Percentiles rank a stretch among this genome's conserved stretches.
Conservation (phyloP, 805 yeast species). For the Teunomyces barrocoloradensis region DNA sequence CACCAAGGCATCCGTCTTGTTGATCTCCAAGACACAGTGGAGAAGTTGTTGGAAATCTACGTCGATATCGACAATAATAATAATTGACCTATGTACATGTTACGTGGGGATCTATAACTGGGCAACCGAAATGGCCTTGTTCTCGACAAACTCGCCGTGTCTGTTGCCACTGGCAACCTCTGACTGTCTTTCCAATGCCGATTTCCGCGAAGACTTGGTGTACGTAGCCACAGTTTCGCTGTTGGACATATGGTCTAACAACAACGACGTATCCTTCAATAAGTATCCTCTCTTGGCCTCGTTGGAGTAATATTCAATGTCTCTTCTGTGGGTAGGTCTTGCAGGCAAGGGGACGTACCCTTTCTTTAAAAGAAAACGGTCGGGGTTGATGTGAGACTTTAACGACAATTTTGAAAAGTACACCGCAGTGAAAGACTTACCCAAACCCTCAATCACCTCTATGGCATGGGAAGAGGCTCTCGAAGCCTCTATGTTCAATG, state of each 20-base stretch:
- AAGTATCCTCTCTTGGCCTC: slow-evolving; percentile 76
- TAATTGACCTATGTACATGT: slow-evolving; percentile 6
- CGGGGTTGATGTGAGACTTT: slow-evolving; percentile 75
- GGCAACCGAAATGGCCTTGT: slow-evolving; percentile 8
- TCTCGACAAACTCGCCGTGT: slow-evolving; percentile 11
- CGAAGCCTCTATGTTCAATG: slow-evolving; percentile 77
- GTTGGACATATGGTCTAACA: slow-evolving; percentile 33
- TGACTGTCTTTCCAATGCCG: slow-evolving; percentile 36
- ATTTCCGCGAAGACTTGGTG: slow-evolving; percentile 27
- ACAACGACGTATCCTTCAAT: slow-evolving; percentile 35
- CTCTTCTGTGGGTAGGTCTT: slow-evolving; percentile 80
- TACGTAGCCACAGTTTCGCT: slow-evolving; percentile 15
- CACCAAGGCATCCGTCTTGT: slow-evolving; percentile 16
- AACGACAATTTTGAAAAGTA: slow-evolving; percentile 65
- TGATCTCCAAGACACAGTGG: slow-evolving; percentile 40
- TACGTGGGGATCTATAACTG: slow-evolving; percentile 2
- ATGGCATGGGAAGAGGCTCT: slow-evolving; percentile 78
- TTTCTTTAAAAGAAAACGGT: slow-evolving; percentile 60
- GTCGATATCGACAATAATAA: slow-evolving; percentile 28
- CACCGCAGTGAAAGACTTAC: slow-evolving; percentile 71
- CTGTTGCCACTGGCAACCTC: slow-evolving; percentile 26
- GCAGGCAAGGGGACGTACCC: slow-evolving; percentile 84
- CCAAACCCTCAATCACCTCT: slow-evolving; percentile 63
- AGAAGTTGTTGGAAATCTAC: slow-evolving; percentile 34
- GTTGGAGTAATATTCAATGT: slow-evolving; percentile 73